Evolutionary conservation across 1,284 basidiomycete species (phyloP), one percentile per base, ranked within the genome.

Genomic region (Boletellus deceptivus): DNA sequence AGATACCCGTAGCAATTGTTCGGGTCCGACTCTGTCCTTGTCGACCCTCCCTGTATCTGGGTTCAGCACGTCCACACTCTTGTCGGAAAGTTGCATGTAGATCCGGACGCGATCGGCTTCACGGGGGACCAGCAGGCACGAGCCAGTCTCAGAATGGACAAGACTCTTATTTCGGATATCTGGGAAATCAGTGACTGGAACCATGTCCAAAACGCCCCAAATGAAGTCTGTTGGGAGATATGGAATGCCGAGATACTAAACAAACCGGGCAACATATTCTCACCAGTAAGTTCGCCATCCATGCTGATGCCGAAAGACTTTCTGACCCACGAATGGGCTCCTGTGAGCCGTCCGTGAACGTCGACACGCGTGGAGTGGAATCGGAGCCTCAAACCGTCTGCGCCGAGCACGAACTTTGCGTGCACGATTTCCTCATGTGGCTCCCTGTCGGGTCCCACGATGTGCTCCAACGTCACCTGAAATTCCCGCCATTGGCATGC

Each of bases 241-340:
- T 59, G 16, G 50, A 18, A 29, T 18, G 33, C 16, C 14, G 11
- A 1, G 42, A 40, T 46, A 17, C 11, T 24, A 24, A 10, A 10
- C 4, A 14, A 40, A 29, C 5, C 1, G 16, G 27, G 11, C n/a
- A 14, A 8, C 34, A 43, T 10, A 6, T 39, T 49, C 63, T 45
- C 38, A 77, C 79, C 76, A 3, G 75, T 78, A 48, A 77, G 74
- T 55, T 84, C 82, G 33, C 82, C 82, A 27, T 82, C 77, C 76
- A 83, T 78, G 17, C 64, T 57, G 48, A 84, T 76, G 3, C 72
- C 75, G 20, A 83, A 68, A 2, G 65, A 57, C 46, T 78, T 76
- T 33, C 82, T 74, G 4, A 81, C 78, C 82, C 82, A 84, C 6
- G 78, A 82, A 60, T 83, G 81, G 1, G 82, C 82, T 9, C 76